Conservation (phyloP, 2,329 filamentous ascomycete species). For the Dothideomycetes sp. region DNA sequence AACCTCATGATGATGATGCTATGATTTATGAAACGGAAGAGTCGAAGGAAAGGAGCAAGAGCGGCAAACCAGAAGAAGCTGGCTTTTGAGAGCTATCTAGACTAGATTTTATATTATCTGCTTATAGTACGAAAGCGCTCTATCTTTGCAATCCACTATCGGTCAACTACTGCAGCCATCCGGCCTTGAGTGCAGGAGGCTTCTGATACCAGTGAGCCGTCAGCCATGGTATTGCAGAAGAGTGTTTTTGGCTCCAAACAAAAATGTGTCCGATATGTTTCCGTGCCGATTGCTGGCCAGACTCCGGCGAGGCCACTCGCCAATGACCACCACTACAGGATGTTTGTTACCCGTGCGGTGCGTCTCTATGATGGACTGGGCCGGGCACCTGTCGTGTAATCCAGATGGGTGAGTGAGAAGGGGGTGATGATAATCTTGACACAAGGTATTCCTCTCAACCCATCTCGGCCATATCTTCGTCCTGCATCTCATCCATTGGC, state of each 20-base stretch:
- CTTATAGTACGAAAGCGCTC: too few relatives aligned
- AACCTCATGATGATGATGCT: conserved; percentile 20
- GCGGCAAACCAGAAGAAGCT: background rate
- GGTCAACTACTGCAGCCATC: too few relatives aligned
- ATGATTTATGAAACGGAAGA: conserved; percentile 23
- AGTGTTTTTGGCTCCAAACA: too few relatives aligned
- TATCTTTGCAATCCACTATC: too few relatives aligned
- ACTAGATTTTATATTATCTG: background rate
- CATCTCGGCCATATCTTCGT: conserved; percentile 44
- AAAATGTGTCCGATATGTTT: too few relatives aligned
- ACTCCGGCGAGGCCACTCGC: too few relatives aligned
- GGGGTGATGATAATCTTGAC: background rate
- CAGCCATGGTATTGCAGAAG: too few relatives aligned
- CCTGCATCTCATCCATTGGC: conserved; percentile 46
- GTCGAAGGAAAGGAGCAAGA: conserved; percentile 14
- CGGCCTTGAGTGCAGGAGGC: too few relatives aligned
- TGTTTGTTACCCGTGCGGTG: background rate
- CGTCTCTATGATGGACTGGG: background rate
- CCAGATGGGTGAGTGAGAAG: background rate
- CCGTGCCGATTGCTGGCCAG: too few relatives aligned
- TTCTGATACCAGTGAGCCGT: too few relatives aligned
- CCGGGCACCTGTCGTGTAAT: background rate
- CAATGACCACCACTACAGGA: background rate
- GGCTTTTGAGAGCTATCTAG: background rate
- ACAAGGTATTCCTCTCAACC: background rate